Evolutionary conservation across 2,329 filamentous ascomycete species (phyloP), one percentile per base, ranked within the genome.

Genomic region (Beauveria varroae): DNA sequence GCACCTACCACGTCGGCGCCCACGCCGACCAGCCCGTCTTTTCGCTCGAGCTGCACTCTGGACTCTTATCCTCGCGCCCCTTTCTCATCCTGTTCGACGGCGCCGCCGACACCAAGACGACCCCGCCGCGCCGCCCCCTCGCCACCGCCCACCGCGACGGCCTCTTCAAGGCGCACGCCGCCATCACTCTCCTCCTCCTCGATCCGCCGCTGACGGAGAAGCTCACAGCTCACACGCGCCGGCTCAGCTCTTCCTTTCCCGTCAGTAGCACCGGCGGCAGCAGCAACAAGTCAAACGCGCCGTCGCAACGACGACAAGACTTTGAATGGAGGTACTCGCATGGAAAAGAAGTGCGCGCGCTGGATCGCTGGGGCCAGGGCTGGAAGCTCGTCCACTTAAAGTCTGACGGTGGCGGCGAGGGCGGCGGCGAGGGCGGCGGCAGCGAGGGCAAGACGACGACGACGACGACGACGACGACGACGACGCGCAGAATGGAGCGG

Each of bases 381-480:
- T 77, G 73, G 73, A 77, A 78, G 67, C 70, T 79, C 41, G 63
- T 64, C 40, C 63, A 41, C 18, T 43, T 62, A 26, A 41, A 14
- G 4, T 34, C 30, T 3, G 14, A n/a, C 20, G 3, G 10, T 5
- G 54, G 8, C 3, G 26, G 41, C 37, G 16, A 14, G 5, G 53
- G 53, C 28, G 47, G 40, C 43, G 34, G 52, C 22, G 5, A 22
- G 22, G 56, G 24, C 26, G 8, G 22, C 18, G 22, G 28, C 28
- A 14, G 20, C 41, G 24, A 34, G 24, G 22, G 55, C 22, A 51
- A 43, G 18, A 18, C 6, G 40, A 28, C 28, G 28, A 28, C 26
- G 26, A 28, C 26, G 18, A 18, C 40, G 16, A 18, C 5, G 40
- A 28, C 26, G 26, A 28, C 26, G 26, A 28, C 28, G 18, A 18